These are phyloP conservation scores for Penicillium egyptiacum DNA, from an alignment of 495 filamentous ascomycete genomes.

Conservation along the genomic window DNA sequence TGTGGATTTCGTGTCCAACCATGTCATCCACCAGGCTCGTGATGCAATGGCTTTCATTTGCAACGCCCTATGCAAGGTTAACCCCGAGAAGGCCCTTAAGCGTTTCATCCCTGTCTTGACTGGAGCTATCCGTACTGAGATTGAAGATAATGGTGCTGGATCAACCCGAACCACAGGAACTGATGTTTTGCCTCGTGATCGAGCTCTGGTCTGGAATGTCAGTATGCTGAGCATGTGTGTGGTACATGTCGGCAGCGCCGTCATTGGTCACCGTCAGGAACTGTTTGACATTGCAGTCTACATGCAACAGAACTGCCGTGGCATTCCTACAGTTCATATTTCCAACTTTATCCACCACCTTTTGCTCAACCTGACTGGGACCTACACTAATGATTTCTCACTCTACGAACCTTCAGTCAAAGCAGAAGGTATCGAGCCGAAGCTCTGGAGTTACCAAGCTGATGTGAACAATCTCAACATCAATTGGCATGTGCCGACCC, in stretches of 20 bases:
- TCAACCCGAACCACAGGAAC: slow-evolving; percentile 90
- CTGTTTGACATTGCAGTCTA: slow-evolving; percentile 89
- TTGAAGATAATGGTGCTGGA: slow-evolving; percentile 95
- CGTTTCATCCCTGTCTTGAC: slow-evolving; percentile 86
- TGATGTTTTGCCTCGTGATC: slow-evolving; percentile 88
- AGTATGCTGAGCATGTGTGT: slow-evolving; percentile 98
- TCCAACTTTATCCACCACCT: slow-evolving; percentile 98
- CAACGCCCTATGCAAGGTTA: slow-evolving; percentile 91
- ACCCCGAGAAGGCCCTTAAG: slow-evolving; percentile 87
- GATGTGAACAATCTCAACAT: slow-evolving; percentile 74
- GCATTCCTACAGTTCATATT: slow-evolving; percentile 90
- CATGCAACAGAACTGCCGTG: slow-evolving; percentile 93
- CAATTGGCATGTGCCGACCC: slow-evolving; percentile 83
- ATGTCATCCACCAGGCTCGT: slow-evolving; percentile 95
- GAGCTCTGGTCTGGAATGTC: slow-evolving; percentile 93
- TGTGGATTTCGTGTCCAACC: slow-evolving; percentile 85
- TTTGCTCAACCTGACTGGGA: slow-evolving; percentile 93
- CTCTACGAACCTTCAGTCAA: slow-evolving; percentile 73
- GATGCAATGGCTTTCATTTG: slow-evolving; percentile 99
- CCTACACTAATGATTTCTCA: slow-evolving; percentile 84
- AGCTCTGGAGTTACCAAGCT: slow-evolving; percentile 75
- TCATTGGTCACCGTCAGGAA: slow-evolving; percentile 82
- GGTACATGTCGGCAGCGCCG: slow-evolving; percentile 88
- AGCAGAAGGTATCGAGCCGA: slow-evolving; percentile 55
- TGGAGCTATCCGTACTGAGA: slow-evolving; percentile 90